These are phyloP conservation scores for Arthrobotrys sphaeroides DNA, from an alignment of 2,329 filamentous ascomycete species.

Conservation along the genomic window DNA sequence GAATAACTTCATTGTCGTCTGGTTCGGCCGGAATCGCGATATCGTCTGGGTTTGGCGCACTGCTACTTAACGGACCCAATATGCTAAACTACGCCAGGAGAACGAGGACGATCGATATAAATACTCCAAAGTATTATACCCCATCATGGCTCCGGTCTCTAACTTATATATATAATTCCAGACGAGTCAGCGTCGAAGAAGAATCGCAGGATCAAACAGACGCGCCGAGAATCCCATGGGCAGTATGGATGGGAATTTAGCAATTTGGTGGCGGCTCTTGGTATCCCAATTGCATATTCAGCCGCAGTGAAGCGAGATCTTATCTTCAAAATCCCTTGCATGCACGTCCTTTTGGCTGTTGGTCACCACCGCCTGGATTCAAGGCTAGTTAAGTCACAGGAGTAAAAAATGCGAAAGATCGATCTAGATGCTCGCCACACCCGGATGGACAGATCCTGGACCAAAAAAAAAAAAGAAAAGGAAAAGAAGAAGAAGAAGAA, in stretches of 20 bases:
- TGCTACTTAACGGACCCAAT: background rate
- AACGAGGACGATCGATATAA: too few species aligned
- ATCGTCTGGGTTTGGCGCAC: too few species aligned
- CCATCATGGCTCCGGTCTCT: background rate
- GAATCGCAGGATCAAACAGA: slow-evolving; percentile 22
- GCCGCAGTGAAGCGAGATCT: slow-evolving; percentile 22
- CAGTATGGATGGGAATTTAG: slow-evolving; percentile 4
- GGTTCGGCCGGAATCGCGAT: background rate
- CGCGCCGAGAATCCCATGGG: slow-evolving; percentile 36
- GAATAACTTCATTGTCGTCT: slow-evolving; percentile 9
- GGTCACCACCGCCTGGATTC: too few species aligned
- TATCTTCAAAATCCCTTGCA: too few species aligned
- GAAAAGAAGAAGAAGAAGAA: too few species aligned
- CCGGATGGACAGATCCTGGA: too few species aligned
- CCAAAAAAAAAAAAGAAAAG: too few species aligned
- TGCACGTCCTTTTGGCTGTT: too few species aligned
- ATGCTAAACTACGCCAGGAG: too few species aligned
- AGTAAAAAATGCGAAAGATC: background rate
- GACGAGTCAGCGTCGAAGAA: background rate
- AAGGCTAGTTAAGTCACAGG: too few species aligned
- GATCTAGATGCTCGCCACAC: slow-evolving; percentile 4
- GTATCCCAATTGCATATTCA: slow-evolving; percentile 1
- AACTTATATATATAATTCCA: background rate
- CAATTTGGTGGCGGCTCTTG: slow-evolving; percentile 26
- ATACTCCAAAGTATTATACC: too few species aligned